A percentile compares a stretch with the other conserved stretches of the same genome.
Evolutionary conservation across 176 grass and related monocot species (phyloP).

Genomic region (Aegilops bicornis): DNA sequence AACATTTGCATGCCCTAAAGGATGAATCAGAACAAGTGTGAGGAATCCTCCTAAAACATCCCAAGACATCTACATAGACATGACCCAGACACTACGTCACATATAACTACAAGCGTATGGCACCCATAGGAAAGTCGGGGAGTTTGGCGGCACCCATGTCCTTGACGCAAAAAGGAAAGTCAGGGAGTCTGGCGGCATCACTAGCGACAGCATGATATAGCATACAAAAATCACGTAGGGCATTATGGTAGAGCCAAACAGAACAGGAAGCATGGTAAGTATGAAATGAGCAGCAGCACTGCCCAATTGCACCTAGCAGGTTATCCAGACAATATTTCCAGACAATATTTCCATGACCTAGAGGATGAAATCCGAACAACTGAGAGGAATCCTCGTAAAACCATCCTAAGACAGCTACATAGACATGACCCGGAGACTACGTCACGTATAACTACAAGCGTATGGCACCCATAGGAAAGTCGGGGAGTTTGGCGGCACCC

Average conservation of each 20-base stretch:
- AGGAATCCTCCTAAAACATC: background rate
- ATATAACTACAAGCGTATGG: background rate
- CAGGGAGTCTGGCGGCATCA: background rate
- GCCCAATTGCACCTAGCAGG: background rate
- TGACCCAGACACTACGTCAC: background rate
- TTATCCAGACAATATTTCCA: background rate
- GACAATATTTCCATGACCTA: constrained; percentile 1
- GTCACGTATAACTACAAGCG: background rate
- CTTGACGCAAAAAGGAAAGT: background rate
- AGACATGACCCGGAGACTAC: background rate
- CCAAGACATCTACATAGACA: background rate
- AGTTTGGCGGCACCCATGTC: background rate
- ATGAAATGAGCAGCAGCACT: constrained; percentile 15
- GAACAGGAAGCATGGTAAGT: background rate
- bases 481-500: background rate
- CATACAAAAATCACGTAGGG: background rate
- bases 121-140: background rate
- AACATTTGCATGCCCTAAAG: constrained; percentile 9
- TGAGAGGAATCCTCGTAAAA: background rate
- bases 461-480: background rate
- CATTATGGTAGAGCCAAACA: background rate
- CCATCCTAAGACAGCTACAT: background rate
- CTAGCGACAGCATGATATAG: background rate
- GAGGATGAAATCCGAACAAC: background rate
- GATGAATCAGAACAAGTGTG: background rate